These are phyloP conservation scores for Wallacemonas collosoma DNA, from an alignment of 208 protist genomes.

Conservation along the genomic window DNA sequence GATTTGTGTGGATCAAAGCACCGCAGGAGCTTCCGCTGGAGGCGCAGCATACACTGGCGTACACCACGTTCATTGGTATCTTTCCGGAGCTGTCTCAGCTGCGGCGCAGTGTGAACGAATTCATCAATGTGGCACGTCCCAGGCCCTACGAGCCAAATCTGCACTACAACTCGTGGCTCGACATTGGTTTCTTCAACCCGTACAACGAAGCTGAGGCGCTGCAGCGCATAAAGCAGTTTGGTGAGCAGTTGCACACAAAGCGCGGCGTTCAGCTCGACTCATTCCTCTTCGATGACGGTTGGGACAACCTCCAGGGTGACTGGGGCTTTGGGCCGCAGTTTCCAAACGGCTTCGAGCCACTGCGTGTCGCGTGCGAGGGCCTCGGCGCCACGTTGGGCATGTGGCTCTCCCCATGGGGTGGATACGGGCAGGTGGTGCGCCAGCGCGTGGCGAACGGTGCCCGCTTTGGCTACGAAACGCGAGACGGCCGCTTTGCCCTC, in stretches of 20 bases:
- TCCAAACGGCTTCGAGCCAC: constrained; percentile 7
- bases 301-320: constrained; percentile 6
- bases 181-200: constrained; percentile 11
- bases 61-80: constrained; percentile 9
- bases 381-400: constrained; percentile 1
- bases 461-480: constrained; percentile 13
- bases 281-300: constrained; percentile 13
- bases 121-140: constrained; percentile 1
- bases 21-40: not conserved
- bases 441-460: constrained; percentile 9
- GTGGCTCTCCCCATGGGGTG: constrained; percentile 10
- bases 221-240: not conserved
- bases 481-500: constrained; percentile 7
- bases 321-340: constrained; percentile 7
- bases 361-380: not conserved
- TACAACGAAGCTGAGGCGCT: constrained; percentile 2
- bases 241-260: constrained; percentile 5
- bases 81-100: constrained; percentile 8
- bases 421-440: not conserved
- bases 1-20: constrained; percentile 8
- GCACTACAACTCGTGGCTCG: constrained; percentile 12
- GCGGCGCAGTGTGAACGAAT: constrained; percentile 5
- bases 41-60: not conserved
- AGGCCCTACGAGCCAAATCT: constrained; percentile 1
- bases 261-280: constrained; percentile 1